Conservation (phyloP, 176 grass and related monocot genomes). For the Phragmites australis region DNA sequence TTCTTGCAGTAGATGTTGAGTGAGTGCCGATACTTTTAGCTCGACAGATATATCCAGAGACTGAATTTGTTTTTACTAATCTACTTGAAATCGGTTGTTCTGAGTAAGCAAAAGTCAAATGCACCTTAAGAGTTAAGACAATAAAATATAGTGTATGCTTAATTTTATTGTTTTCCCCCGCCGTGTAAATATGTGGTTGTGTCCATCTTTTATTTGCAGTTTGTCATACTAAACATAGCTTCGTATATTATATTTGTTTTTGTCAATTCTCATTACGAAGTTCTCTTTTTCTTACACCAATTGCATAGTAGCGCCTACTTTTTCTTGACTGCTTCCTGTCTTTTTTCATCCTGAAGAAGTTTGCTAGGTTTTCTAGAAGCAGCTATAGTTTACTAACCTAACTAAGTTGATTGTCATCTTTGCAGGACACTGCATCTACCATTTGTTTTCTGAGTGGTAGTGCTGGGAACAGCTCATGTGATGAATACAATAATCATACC, state of each 20-base stretch:
- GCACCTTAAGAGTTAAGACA: not conserved
- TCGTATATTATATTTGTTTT: not conserved
- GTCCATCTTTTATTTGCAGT: not conserved
- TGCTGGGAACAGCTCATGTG: not conserved
- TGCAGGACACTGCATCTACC: not conserved
- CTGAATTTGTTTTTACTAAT: not conserved
- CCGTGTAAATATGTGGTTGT: not conserved
- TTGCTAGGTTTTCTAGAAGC: constrained; percentile 15
- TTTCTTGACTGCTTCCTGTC: not conserved
- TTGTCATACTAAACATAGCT: not conserved
- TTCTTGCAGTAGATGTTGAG: constrained; percentile 23
- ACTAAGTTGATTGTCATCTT: not conserved
- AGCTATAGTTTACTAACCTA: not conserved
- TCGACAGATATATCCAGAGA: constrained; percentile 16
- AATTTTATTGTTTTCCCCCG: not conserved
- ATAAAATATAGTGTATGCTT: not conserved
- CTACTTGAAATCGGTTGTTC: not conserved
- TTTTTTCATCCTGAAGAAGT: constrained; percentile 21
- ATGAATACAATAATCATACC: not conserved
- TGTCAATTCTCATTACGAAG: not conserved
- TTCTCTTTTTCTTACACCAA: not conserved
- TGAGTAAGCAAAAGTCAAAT: constrained; percentile 17
- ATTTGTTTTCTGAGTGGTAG: not conserved
- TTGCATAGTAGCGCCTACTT: not conserved
- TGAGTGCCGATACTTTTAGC: constrained; percentile 13